Evolutionary conservation across 139 green algal genomes (phyloP), one percentile per base, ranked within the genome.

Genomic region (Trebouxia sp.): DNA sequence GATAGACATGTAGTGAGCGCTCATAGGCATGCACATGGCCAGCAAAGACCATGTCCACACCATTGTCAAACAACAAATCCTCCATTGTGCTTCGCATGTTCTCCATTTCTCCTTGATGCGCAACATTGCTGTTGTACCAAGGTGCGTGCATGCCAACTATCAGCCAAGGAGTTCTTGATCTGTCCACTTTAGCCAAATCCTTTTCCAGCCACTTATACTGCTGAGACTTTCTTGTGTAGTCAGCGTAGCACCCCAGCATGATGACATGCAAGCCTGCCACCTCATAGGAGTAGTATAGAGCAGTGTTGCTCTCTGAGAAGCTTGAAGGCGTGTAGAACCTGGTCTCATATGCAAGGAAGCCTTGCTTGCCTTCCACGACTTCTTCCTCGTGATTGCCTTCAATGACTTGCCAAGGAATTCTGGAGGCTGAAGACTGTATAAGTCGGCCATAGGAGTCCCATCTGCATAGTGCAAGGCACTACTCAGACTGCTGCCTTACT

Each of bases 311-410:
- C 1, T 77, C 74, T 43, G 65, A 87, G n/a, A 77, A 48, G 14
- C 37, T 26, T 48, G 82, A 80, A 5, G 92, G 90, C 15, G 87
- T 78, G 30, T 66, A 75, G 77, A 87, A 91, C 7, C 88, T 76
- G 30, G 8, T 53, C 51, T 65, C 70, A 41, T 90, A 90, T 26
- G 86, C 83, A 50, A 87, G n/a, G 32, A 87, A 91, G 58, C 82
- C 82, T 1, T 78, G 30, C 37, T 83, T 66, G 41, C 58, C 80
- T 43, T 80, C 42, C 8, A 77, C 45, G 35, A 81, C 79, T 28
- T 85, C 47, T 28, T 91, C 77, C 80, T 95, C 92, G 75, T 97
- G 92, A 77, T 96, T 96, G 50, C 92, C 93, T 51, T 90, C 85
- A 20, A 89, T 89, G 47, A 85, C 80, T 65, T 92, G 85, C 84